A percentile compares a stretch with the other conserved stretches of the same genome.
Conservation (phyloP, 129 eudicot species). For the Heracleum sosnowskyi region DNA sequence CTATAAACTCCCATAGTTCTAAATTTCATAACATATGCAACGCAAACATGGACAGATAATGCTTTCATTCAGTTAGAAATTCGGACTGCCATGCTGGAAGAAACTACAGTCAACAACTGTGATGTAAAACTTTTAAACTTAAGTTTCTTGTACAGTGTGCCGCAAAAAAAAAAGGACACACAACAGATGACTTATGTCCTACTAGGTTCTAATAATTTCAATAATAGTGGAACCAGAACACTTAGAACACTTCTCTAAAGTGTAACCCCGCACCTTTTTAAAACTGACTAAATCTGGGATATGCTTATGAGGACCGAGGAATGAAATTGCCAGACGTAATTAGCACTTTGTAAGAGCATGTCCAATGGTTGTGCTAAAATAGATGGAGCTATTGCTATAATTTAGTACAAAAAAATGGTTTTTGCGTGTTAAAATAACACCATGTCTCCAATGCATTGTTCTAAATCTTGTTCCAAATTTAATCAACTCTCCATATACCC, state of each 20-base stretch:
- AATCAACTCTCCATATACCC: too few species aligned
- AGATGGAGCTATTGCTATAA: too few species aligned
- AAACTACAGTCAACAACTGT: neutral
- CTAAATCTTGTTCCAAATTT: too few species aligned
- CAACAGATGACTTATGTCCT: neutral
- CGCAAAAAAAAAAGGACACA: neutral
- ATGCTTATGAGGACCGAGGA: neutral
- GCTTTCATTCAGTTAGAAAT: neutral
- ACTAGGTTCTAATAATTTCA: neutral
- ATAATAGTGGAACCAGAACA: neutral
- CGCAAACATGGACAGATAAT: neutral
- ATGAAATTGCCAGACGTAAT: neutral
- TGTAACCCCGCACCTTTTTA: neutral
- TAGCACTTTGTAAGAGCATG: neutral
- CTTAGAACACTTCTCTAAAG: neutral
- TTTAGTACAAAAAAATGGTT: too few species aligned
- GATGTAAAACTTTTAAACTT: neutral
- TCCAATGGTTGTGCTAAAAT: too few species aligned
- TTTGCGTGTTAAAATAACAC: too few species aligned
- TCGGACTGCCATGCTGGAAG: neutral
- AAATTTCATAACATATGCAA: neutral
- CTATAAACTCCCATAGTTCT: neutral
- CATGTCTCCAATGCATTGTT: too few species aligned
- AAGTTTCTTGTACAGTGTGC: neutral
- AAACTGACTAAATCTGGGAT: neutral